Evolutionary conservation across 2,329 filamentous ascomycete species (phyloP).

Genomic region (Rutstroemia sydowiana): DNA sequence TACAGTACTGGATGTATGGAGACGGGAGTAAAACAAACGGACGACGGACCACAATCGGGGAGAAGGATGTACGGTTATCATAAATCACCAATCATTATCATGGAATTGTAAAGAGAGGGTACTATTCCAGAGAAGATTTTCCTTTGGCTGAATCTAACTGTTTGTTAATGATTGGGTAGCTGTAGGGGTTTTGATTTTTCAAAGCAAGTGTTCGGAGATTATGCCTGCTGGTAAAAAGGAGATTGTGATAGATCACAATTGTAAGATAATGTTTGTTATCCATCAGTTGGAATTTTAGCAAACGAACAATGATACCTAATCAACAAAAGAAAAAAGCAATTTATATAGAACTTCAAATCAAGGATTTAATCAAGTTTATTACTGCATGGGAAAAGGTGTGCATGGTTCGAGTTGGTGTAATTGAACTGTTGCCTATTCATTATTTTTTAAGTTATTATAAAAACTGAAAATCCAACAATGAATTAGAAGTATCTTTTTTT

Average conservation of each 20-base stretch:
- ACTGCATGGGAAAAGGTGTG: not conserved
- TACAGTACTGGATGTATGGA: conserved; percentile 68
- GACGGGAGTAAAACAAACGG: conserved; percentile 34
- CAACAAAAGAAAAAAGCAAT: not conserved
- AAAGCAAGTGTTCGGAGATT: not conserved
- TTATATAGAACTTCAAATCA: not conserved
- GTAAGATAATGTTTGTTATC: not conserved
- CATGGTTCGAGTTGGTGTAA: not conserved
- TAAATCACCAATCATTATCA: not conserved
- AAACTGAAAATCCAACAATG: not conserved
- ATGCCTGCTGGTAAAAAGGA: not conserved
- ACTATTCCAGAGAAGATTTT: not conserved
- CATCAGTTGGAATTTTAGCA: not conserved
- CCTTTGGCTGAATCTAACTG: no score
- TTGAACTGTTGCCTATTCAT: not conserved
- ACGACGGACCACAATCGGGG: conserved; percentile 18
- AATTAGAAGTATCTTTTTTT: not conserved
- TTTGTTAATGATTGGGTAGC: no score
- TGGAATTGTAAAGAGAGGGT: not conserved
- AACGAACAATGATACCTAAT: not conserved
- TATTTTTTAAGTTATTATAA: not conserved
- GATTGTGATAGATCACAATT: not conserved
- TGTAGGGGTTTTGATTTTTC: no score
- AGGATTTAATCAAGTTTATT: not conserved
- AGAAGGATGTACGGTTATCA: conserved; percentile 27